phyloP scores from a whole-genome alignment of 2,329 filamentous ascomycete species.

The Diaporthe sp. region DNA sequence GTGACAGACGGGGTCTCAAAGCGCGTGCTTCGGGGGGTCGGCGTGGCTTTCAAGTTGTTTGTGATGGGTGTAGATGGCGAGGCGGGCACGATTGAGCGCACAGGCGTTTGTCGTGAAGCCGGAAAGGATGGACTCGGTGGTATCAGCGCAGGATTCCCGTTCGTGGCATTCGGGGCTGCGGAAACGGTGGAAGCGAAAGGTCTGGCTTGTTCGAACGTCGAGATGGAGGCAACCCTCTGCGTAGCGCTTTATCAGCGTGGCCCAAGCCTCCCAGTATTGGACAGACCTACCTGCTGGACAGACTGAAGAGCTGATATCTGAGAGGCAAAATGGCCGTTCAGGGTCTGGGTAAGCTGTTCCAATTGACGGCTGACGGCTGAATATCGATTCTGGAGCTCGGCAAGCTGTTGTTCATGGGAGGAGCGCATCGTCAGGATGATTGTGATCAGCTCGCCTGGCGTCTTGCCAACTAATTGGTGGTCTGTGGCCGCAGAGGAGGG shows the following conservation, averaged over 20 bases:
- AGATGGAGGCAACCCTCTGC: constrained; percentile 25
- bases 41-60: background rate
- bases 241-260: background rate
- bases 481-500: background rate
- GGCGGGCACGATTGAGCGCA: background rate
- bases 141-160: background rate
- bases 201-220: background rate
- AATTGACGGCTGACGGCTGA: constrained; percentile 52
- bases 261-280: background rate
- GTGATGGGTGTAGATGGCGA: constrained; percentile 1
- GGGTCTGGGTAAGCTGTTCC: constrained; percentile 50
- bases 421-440: constrained; percentile 53
- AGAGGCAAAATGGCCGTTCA: constrained; percentile 45
- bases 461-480: constrained; percentile 50
- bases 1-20: background rate
- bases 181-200: background rate
- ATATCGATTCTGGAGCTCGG: constrained; percentile 52
- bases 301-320: constrained; percentile 50
- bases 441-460: constrained; percentile 53
- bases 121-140: background rate
- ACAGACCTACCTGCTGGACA: constrained; percentile 50
- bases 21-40: constrained; percentile 19
- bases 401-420: constrained; percentile 52
- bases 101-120: background rate
- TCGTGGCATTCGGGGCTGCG: background rate